phyloP scores from a whole-genome alignment of 2,329 filamentous ascomycete species.

The Pseudogymnoascus sp. region DNA sequence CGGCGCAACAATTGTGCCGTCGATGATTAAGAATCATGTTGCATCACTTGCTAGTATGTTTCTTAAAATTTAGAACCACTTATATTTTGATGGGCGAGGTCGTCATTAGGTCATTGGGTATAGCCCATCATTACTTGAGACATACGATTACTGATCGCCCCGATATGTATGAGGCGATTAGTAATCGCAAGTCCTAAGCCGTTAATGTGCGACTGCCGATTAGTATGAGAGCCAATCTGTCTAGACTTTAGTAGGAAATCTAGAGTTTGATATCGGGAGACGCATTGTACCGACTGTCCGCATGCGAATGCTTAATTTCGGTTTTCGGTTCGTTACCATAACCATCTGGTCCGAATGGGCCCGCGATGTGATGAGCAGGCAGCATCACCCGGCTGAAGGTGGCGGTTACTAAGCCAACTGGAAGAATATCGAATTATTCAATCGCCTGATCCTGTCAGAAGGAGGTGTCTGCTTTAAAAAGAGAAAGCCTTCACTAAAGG shows the following conservation, averaged over 20 bases:
- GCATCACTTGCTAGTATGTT: background rate
- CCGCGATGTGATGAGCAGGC: background rate
- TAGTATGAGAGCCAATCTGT: background rate
- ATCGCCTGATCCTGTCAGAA: background rate
- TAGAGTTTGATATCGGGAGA: background rate
- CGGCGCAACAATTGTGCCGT: background rate
- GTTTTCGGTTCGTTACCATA: background rate
- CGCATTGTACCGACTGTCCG: background rate
- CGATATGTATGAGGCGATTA: background rate
- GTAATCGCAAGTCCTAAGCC: background rate
- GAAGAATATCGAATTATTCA: background rate
- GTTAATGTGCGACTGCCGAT: background rate
- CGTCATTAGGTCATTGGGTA: background rate
- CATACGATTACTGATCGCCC: background rate
- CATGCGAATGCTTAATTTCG: background rate
- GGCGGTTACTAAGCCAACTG: background rate
- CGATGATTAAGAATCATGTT: background rate
- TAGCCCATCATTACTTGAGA: background rate
- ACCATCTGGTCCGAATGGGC: background rate
- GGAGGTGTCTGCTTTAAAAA: background rate
- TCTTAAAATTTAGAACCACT: background rate
- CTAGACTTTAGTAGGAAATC: background rate
- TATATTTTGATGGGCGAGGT: background rate
- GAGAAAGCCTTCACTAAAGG: background rate
- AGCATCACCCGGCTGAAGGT: background rate